Conservation (phyloP, 805 yeast species). For the Kodamaea kaohsiungensis region DNA sequence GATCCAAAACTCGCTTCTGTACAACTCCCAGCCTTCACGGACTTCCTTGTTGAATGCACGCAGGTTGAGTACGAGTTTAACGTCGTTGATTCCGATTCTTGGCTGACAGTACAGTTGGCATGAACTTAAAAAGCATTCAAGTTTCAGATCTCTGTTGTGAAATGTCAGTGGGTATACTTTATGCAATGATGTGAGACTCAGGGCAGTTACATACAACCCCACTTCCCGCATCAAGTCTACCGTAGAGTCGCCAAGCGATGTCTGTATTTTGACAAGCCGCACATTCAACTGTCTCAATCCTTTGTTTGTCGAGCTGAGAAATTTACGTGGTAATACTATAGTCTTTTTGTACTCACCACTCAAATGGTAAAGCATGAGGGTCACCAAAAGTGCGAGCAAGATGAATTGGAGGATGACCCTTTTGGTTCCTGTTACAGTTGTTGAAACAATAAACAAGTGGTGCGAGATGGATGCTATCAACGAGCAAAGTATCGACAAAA, state of each 20-base stretch:
- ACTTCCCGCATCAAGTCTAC: conserved; percentile 41
- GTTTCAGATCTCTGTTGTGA: conserved; percentile 30
- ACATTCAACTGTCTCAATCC: conserved; percentile 84
- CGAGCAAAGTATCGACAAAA: conserved; percentile 43
- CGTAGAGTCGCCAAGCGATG: conserved; percentile 32
- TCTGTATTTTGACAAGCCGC: conserved; percentile 64
- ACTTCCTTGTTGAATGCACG: conserved; percentile 79
- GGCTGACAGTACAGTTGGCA: conserved; percentile 54
- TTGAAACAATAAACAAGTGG: conserved; percentile 33
- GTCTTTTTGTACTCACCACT: conserved; percentile 91
- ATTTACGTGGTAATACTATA: conserved; percentile 76
- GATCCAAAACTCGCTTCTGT: conserved; percentile 91
- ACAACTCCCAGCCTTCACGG: conserved; percentile 93
- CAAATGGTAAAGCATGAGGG: conserved; percentile 73
- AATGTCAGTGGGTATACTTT: conserved; percentile 34
- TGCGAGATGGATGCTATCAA: conserved; percentile 42
- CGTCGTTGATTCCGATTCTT: conserved; percentile 68
- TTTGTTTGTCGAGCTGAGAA: conserved; percentile 80
- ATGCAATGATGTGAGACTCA: conserved; percentile 33
- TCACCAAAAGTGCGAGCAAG: conserved; percentile 61
- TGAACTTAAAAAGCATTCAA: conserved; percentile 41
- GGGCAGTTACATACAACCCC: conserved; percentile 29
- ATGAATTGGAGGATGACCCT: conserved; percentile 51
- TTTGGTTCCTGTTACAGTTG: conserved; percentile 28
- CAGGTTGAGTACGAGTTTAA: conserved; percentile 78